Percentiles rank a stretch among this genome's conserved stretches.
These are phyloP conservation scores for Paecilomyces variotii DNA, from an alignment of 2,329 filamentous ascomycete species.

Conservation along the genomic window DNA sequence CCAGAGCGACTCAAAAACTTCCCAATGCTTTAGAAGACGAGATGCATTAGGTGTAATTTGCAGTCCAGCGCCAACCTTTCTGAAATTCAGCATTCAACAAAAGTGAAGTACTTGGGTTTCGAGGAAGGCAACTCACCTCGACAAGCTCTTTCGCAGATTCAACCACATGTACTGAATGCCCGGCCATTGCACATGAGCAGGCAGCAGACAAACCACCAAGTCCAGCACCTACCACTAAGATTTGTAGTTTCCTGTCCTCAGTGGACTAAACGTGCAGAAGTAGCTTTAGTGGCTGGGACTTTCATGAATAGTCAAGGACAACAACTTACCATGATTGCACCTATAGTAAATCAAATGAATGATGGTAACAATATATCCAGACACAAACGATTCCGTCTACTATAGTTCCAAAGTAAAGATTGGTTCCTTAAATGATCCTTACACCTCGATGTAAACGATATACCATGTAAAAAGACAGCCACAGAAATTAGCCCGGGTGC, in stretches of 20 bases:
- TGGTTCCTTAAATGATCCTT: background rate
- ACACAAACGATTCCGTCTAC: background rate
- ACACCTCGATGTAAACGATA: background rate
- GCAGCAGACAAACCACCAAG: background rate
- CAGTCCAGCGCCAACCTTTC: background rate
- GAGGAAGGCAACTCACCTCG: background rate
- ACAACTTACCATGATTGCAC: background rate
- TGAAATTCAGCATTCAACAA: background rate
- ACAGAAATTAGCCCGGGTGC: background rate
- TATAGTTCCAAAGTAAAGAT: background rate
- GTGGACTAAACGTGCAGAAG: background rate
- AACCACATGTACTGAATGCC: background rate
- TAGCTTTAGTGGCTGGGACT: background rate
- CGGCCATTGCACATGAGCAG: background rate
- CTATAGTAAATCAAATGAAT: background rate
- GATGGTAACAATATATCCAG: background rate
- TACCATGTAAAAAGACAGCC: background rate
- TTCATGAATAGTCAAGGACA: background rate
- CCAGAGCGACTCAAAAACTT: slow-evolving; percentile 18
- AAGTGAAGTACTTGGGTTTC: background rate
- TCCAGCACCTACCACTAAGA: background rate
- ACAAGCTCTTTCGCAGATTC: background rate
- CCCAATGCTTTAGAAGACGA: background rate
- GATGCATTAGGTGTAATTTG: background rate
- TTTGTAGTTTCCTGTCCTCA: background rate